Evolutionary conservation across 495 filamentous ascomycete species (phyloP).

Genomic region (Penicillium antarcticum): DNA sequence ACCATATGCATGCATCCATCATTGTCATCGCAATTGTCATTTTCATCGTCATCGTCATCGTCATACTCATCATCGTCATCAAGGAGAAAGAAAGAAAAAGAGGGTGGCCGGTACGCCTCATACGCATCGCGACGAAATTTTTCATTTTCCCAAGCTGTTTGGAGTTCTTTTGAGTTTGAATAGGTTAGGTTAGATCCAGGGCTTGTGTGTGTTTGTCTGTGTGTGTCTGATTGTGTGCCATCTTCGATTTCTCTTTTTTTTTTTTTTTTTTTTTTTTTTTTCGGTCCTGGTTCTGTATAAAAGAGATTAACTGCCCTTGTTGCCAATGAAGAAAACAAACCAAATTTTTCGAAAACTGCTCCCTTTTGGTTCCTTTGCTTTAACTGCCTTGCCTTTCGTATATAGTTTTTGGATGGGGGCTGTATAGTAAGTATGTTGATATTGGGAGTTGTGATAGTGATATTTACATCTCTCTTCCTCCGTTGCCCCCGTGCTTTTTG

Average conservation of each 20-base stretch:
- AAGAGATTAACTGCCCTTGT: conserved; percentile 13
- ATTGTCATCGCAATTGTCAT: neutral
- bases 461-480: too few relatives aligned
- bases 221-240: conserved; percentile 14
- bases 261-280: conserved; percentile 20
- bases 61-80: neutral
- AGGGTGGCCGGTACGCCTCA: conserved; percentile 9
- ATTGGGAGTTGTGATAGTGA: too few relatives aligned
- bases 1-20: conserved; percentile 1
- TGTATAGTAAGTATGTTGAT: too few relatives aligned
- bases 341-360: conserved; percentile 15
- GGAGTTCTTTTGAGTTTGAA: conserved; percentile 18
- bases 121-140: conserved; percentile 15
- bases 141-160: conserved; percentile 10
- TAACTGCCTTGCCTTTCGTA: neutral
- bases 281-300: conserved; percentile 36
- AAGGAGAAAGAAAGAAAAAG: neutral
- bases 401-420: too few relatives aligned
- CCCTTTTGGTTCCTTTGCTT: neutral
- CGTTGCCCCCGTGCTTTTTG: too few relatives aligned
- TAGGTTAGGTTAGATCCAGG: conserved; percentile 15
- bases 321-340: conserved; percentile 21
- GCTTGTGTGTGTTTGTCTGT: neutral
- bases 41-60: neutral
- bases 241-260: conserved; percentile 1